Evolutionary conservation across 176 grass and related monocot genomes (phyloP), one percentile per base, ranked within the genome.

Genomic region (Musa beccarii): DNA sequence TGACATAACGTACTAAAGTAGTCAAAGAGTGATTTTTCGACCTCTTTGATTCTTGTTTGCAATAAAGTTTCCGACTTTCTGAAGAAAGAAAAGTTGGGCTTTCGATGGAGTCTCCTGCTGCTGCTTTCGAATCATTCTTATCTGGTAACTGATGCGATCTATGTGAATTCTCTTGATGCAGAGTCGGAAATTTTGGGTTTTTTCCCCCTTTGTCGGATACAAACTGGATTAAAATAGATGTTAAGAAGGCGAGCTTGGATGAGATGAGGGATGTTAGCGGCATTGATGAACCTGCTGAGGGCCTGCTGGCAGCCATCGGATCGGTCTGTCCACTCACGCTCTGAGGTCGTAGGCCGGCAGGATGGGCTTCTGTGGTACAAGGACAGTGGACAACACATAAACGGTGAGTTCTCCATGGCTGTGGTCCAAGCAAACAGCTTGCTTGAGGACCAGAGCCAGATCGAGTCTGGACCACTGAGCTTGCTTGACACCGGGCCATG

Each of bases 391-490:
- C 66, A 70, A 24, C 77, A 79, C 66, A 51, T 59, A 24, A 79
- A 71, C 23, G 77, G 77, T 15, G 77, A 79, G 26, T 79, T 79
- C 66, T 79, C 77, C 16, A 79, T 79, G 77, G 65, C 77, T 6
- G 77, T 79, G 66, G 77, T 79, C 77, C 77, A 79, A 70, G 77
- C 77, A 53, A 79, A 79, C 53, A 79, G 29, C 53, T 79, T 79
- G 17, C 77, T 79, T 53, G 77, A 79, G 66, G 77, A 79, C 52
- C 77, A 79, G 53, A 59, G 77, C 66, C 77, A 71, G 66, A 57
- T 79, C 17, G 77, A 79, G 66, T 79, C 77, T 15, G 77, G 77
- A 10, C 54, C 66, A 10, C 53, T 79, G 66, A 79, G 77, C 53
- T 79, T 16, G 16, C 52, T 79, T 14, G 77, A 79, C 19, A 59